Evolutionary conservation across 495 filamentous ascomycete genomes (phyloP), one percentile per base, ranked within the genome.

Genomic region (Xylaria venustula): DNA sequence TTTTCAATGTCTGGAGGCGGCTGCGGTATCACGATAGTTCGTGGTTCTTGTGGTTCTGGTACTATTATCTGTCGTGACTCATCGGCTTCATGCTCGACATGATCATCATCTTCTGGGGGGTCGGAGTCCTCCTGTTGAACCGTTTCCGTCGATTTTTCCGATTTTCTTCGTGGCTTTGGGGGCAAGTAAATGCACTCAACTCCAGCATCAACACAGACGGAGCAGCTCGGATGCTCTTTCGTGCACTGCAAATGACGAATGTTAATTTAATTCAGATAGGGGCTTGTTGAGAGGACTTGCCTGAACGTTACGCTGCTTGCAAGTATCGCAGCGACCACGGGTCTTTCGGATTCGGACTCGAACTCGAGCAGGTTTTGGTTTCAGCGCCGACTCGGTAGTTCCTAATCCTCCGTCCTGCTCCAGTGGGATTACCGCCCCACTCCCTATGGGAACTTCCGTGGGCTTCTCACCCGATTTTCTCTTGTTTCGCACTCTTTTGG

Each of bases 151-250:
- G 64, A 23, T 28, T 63, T 62, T 25, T 46, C 47, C 6, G 63
- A 62, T 49, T 50, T 72, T 44, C 59, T 66, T 17, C 67, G 69
- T 17, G 67, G 54, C 45, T 68, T 75, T 17, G 71, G 58, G 7
- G 64, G 60, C 7, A 71, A 51, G 54, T 81, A 81, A 40, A 71
- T 25, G 46, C 78, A 81, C 17, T 61, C 50, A 6, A 64, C 47
- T 0, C 64, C 69, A 2, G 65, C 51, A 1, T 63, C 58, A 46
- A 66, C 15, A 50, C 78, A 81, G 23, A 69, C 56, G 14, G 70
- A 67, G 62, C 77, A 81, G 12, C 53, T 64, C 19, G 78, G 77
- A 52, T 71, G 71, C 15, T 64, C 66, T 45, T 76, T 77, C 20
- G 74, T 72, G 57, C 78, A 81, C 75, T 80, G 30, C 5, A 47